Percentiles rank a stretch among this genome's conserved stretches.
phyloP scores from a whole-genome alignment of 2,329 filamentous ascomycete genomes.

The Exophiala xenobiotica region DNA sequence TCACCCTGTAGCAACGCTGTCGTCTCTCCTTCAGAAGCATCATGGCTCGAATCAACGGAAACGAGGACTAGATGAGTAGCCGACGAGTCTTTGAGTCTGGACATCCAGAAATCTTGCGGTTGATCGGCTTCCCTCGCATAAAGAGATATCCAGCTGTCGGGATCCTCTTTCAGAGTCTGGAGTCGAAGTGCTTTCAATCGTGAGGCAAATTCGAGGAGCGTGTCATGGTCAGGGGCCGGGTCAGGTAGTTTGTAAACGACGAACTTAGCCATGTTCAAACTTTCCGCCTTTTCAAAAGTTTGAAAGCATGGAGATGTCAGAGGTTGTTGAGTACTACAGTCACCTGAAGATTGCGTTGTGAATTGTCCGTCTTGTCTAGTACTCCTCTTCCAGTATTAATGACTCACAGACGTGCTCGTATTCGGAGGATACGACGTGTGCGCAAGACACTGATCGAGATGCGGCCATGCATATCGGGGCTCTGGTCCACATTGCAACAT shows the following conservation, averaged over 20 bases:
- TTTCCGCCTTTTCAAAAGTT: not conserved
- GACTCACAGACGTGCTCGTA: too few relatives aligned
- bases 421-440: too few relatives aligned
- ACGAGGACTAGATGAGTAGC: conserved; percentile 34
- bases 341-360: too few relatives aligned
- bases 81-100: conserved; percentile 32
- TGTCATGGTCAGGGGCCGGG: conserved; percentile 12
- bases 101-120: conserved; percentile 31
- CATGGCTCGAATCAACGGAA: not conserved
- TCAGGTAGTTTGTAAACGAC: too few relatives aligned
- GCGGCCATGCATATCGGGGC: too few relatives aligned
- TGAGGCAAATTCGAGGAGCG: conserved; percentile 14
- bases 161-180: conserved; percentile 32
- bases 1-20: conserved; percentile 21
- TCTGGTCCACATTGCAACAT: too few relatives aligned
- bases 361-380: too few relatives aligned
- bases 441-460: too few relatives aligned
- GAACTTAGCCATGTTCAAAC: too few relatives aligned
- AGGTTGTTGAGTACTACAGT: too few relatives aligned
- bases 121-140: conserved; percentile 34
- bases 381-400: too few relatives aligned
- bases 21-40: not conserved
- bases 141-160: conserved; percentile 34
- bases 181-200: conserved; percentile 31
- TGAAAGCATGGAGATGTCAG: not conserved